Evolutionary conservation across 108 stramenopile species (phyloP).

Genomic region (Bacterosira constricta): DNA sequence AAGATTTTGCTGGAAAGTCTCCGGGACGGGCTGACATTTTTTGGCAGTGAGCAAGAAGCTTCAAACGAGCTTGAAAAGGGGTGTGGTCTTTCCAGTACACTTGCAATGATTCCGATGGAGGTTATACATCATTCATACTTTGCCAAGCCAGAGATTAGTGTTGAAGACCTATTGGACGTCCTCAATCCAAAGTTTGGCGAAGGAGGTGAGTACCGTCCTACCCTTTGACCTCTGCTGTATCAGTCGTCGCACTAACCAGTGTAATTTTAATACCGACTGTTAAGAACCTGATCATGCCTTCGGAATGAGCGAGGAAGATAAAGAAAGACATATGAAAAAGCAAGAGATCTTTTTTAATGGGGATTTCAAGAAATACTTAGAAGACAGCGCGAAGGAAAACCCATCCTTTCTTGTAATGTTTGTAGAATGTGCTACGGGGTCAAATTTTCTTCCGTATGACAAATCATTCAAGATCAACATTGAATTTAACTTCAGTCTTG

Average conservation of each 20-base stretch:
- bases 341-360: not conserved
- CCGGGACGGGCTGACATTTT: conserved; percentile 20
- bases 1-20: conserved; percentile 7
- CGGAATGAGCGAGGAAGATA: too few relatives aligned
- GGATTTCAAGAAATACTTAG: not conserved
- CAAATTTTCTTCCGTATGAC: not conserved
- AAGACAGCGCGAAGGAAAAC: not conserved
- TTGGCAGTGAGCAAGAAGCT: not conserved
- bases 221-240: too few relatives aligned
- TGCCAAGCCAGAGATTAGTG: not conserved
- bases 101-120: conserved; percentile 15
- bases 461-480: too few relatives aligned
- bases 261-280: too few relatives aligned
- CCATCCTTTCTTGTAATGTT: not conserved
- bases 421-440: conserved; percentile 1
- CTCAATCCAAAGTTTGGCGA: not conserved
- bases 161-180: not conserved
- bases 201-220: conserved; percentile 3
- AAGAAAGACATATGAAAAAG: too few relatives aligned
- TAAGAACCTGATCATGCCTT: too few relatives aligned
- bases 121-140: conserved; percentile 3
- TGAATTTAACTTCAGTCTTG: not conserved
- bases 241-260: too few relatives aligned
- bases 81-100: not conserved
- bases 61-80: conserved; percentile 7